These are phyloP conservation scores for Odontarrhena argentea DNA, from an alignment of 345 rosid species.

Conservation along the genomic window DNA sequence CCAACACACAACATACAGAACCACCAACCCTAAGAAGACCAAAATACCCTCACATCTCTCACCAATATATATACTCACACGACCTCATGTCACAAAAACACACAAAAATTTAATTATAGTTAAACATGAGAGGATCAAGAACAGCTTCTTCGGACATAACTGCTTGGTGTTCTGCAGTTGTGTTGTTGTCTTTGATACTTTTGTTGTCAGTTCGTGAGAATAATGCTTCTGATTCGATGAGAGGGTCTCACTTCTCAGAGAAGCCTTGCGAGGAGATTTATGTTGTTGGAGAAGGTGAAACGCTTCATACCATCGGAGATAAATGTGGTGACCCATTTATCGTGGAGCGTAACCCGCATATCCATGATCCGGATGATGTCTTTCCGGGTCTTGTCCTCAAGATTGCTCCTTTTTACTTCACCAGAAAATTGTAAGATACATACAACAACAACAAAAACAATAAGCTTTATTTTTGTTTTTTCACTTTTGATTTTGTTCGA, in stretches of 20 bases:
- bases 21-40: conserved; percentile 1
- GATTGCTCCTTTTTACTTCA: conserved; percentile 54
- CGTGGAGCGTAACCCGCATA: conserved; percentile 77
- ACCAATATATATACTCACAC: conserved; percentile 25
- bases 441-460: neutral
- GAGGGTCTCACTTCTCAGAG: conserved; percentile 50
- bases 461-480: neutral
- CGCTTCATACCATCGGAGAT: conserved; percentile 68
- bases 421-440: conserved; percentile 23
- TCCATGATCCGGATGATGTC: conserved; percentile 83
- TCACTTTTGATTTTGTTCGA: conserved; percentile 2
- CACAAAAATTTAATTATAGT: neutral
- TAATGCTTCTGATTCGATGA: conserved; percentile 41
- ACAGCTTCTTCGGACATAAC: conserved; percentile 48
- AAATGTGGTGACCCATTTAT: conserved; percentile 84
- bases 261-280: conserved; percentile 81
- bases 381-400: conserved; percentile 85
- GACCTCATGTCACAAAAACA: neutral
- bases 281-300: conserved; percentile 78
- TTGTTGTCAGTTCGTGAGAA: conserved; percentile 52
- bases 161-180: conserved; percentile 67
- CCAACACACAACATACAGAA: conserved; percentile 16
- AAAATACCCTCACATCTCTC: conserved; percentile 20
- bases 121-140: conserved; percentile 35
- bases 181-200: conserved; percentile 53